Evolutionary conservation across 805 yeast genomes (phyloP), one percentile per base, ranked within the genome.

Genomic region (Yarrowia keelungensis): DNA sequence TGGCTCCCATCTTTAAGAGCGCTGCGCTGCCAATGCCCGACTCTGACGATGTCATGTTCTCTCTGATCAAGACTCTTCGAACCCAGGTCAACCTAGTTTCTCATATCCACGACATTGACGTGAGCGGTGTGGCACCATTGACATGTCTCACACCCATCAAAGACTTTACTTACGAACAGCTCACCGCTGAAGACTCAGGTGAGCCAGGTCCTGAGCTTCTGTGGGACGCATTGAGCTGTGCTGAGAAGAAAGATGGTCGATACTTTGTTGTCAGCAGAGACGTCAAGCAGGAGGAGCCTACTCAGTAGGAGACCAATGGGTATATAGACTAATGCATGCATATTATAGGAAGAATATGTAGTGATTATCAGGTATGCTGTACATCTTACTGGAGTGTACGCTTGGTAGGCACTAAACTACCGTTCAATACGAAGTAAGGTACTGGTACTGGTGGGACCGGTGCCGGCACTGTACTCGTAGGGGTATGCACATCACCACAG

Each of bases 81-180:
- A 62, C 67, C 38, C 67, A 62, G 56, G 56, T 62, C 22, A 62
- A 62, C 47, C 67, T 62, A 39, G 67, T 62, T 11, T 62, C 67
- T 16, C 67, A 62, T 62, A 62, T 62, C 14, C 67, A 62, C 47
- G 67, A 62, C 67, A 49, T 62, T 47, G 67, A 62, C 26, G 67
- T 62, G 16, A 47, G 47, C 22, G 67, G 56, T 8, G 67, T 62
- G n/a, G 39, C 45, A 8, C 67, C 67, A 39, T 47, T 62, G 56
- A 62, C 67, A 7, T 39, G 67, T 15, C 67, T 62, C 2, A 49
- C 67, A 2, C 67, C 67, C 14, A 62, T 41, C 38, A 62, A 62
- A 39, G 56, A 62, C 15, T 62, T 47, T 15, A 47, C 67, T 38
- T 62, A 62, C 47, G 67, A 62, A 26, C 67, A 47, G 46, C 38